Evolutionary conservation across 805 yeast genomes (phyloP).

Genomic region (Candida ascalaphidarum): DNA sequence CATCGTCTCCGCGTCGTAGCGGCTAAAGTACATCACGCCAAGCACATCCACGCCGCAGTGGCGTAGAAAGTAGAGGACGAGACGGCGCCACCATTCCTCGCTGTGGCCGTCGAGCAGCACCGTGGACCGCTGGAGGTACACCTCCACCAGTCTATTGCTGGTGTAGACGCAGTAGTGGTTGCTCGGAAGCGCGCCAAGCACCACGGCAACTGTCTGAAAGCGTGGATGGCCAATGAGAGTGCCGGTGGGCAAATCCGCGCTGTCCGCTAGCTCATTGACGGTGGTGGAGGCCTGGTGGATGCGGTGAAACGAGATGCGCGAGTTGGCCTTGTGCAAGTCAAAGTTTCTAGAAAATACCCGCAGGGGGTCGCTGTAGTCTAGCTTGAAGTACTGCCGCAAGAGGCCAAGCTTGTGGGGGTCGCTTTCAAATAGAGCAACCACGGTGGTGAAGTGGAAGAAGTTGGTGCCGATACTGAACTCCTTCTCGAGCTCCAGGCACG

Average conservation of each 20-base stretch:
- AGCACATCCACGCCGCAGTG: too few relatives aligned
- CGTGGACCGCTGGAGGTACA: too few relatives aligned
- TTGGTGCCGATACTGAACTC: constrained; percentile 5
- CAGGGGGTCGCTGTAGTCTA: background rate
- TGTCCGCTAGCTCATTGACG: background rate
- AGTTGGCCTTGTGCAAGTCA: constrained; percentile 3
- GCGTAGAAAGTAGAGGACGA: too few relatives aligned
- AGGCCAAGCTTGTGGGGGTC: background rate
- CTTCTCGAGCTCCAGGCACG: constrained; percentile 5
- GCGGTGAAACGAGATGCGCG: constrained; percentile 1
- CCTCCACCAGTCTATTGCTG: too few relatives aligned
- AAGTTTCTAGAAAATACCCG: constrained; percentile 1
- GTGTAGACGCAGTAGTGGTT: too few relatives aligned
- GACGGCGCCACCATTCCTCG: too few relatives aligned
- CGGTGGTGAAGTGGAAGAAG: constrained; percentile 7
- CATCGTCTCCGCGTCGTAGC: too few relatives aligned
- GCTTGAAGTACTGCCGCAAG: background rate
- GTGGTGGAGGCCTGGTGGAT: background rate
- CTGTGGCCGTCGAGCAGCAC: too few relatives aligned
- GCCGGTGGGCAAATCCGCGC: background rate
- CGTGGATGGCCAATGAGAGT: constrained; percentile 1
- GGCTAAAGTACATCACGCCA: too few relatives aligned
- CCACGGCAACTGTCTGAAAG: constrained; percentile 1
- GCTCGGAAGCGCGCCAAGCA: constrained; percentile 6
- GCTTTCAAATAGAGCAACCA: constrained; percentile 2